phyloP scores from a whole-genome alignment of 805 yeast genomes.

The Starmerella bacillaris region DNA sequence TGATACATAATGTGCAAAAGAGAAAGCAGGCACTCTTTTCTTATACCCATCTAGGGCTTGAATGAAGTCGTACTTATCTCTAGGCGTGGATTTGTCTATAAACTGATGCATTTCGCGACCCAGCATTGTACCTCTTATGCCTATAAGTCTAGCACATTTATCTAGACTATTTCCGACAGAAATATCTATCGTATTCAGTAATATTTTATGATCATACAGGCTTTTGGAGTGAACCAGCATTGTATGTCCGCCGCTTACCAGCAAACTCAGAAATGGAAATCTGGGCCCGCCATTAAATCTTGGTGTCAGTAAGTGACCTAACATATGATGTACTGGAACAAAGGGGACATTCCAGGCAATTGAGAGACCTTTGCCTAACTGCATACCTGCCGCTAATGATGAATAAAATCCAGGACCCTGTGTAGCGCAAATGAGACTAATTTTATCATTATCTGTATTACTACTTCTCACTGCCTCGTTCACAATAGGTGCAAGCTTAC shows the following conservation, averaged over 20 bases:
- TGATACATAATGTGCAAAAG: constrained; percentile 64
- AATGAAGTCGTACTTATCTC: constrained; percentile 21
- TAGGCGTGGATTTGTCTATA: constrained; percentile 18
- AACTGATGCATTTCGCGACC: constrained; percentile 64
- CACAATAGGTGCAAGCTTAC: constrained; percentile 35
- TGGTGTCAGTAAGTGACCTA: constrained; percentile 69
- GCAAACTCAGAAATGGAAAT: constrained; percentile 52
- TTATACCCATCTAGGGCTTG: constrained; percentile 35
- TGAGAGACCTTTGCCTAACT: constrained; percentile 68
- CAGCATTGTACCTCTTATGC: constrained; percentile 63
- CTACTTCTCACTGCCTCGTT: constrained; percentile 15
- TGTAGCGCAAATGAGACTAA: constrained; percentile 69
- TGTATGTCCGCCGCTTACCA: constrained; percentile 91
- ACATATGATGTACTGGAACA: constrained; percentile 90
- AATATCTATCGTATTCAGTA: constrained; percentile 63
- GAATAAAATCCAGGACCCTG: constrained; percentile 97
- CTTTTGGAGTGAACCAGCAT: constrained; percentile 55
- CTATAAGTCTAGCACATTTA: constrained; percentile 76
- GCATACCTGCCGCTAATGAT: constrained; percentile 63
- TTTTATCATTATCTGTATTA: constrained; percentile 13
- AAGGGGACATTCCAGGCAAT: constrained; percentile 62
- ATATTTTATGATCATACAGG: constrained; percentile 47
- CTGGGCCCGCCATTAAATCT: constrained; percentile 42
- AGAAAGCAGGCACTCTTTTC: constrained; percentile 35
- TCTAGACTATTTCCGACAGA: constrained; percentile 91